Conservation (phyloP, 2,329 filamentous ascomycete species). For the Pseudogymnoascus sp. region DNA sequence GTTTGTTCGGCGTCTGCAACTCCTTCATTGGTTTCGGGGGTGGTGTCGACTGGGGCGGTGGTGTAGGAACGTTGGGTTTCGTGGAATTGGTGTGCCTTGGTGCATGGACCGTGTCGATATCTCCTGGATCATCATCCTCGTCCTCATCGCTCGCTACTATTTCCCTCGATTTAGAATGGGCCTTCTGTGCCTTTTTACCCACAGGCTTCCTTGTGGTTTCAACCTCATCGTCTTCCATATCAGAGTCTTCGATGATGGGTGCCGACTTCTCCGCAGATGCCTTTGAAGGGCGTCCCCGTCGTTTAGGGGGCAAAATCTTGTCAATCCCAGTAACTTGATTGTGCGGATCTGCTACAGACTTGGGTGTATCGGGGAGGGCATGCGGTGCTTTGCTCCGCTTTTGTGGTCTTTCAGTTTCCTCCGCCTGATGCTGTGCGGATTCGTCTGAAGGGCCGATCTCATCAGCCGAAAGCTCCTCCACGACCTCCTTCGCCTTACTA, state of each 20-base stretch:
- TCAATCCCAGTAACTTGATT: not conserved
- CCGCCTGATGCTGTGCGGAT: not conserved
- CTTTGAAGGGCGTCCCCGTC: not conserved
- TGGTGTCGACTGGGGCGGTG: not conserved
- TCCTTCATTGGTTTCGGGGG: constrained; percentile 11
- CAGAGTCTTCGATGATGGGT: not conserved
- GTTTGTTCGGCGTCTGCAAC: constrained; percentile 16
- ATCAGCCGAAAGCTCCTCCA: not conserved
- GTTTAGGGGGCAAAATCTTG: not conserved
- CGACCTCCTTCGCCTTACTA: not conserved
- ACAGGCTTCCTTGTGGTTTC: not conserved
- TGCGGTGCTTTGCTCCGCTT: not conserved
- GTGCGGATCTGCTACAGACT: not conserved
- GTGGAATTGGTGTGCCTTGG: not conserved
- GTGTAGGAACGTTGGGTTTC: not conserved
- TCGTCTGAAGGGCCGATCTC: not conserved
- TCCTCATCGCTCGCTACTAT: not conserved
- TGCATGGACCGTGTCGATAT: not conserved
- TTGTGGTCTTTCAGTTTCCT: not conserved
- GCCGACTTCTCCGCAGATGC: not conserved
- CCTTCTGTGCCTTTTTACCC: not conserved
- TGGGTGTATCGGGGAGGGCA: not conserved
- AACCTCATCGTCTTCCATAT: not conserved
- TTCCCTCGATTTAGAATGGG: not conserved
- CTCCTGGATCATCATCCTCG: not conserved